Evolutionary conservation across 345 rosid species (phyloP).

Genomic region (Zanthoxylum bungeanum): DNA sequence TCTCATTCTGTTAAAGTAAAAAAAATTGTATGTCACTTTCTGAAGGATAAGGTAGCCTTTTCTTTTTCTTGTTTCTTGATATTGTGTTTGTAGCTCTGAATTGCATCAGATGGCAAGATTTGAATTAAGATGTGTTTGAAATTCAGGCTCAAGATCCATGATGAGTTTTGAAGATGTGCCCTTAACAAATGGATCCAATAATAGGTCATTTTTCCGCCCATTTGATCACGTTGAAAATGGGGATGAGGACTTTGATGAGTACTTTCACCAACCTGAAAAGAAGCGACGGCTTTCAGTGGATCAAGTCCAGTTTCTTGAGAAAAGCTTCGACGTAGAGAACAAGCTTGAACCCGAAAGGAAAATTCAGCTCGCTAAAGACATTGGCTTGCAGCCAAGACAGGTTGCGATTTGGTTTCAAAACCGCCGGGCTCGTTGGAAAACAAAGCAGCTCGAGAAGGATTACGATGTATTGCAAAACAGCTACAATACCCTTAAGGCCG

Average conservation of each 20-base stretch:
- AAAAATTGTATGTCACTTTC: background rate
- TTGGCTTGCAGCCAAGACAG: constrained; percentile 68
- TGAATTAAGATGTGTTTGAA: background rate
- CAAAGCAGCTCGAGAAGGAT: constrained; percentile 62
- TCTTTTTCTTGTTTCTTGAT: too few species aligned
- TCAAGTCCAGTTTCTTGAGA: constrained; percentile 68
- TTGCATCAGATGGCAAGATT: background rate
- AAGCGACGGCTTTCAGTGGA: constrained; percentile 42
- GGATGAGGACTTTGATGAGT: constrained; percentile 47
- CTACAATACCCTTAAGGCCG: constrained; percentile 44
- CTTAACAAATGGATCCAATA: constrained; percentile 20
- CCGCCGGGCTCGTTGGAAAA: constrained; percentile 62
- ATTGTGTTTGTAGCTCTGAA: background rate
- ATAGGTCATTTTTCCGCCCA: constrained; percentile 27
- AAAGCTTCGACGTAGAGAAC: constrained; percentile 54
- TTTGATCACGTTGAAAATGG: constrained; percentile 41
- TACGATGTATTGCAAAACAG: constrained; percentile 41
- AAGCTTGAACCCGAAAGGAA: constrained; percentile 69
- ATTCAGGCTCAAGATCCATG: constrained; percentile 45
- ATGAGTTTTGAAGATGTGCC: constrained; percentile 41
- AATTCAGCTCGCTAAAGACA: constrained; percentile 60
- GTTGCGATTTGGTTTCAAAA: constrained; percentile 73
- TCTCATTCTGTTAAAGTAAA: background rate
- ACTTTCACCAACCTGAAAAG: constrained; percentile 46
- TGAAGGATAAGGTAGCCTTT: background rate